These are phyloP conservation scores for Podila clonocystis DNA, from an alignment of 192 early-diverging fungal genomes.

Conservation along the genomic window DNA sequence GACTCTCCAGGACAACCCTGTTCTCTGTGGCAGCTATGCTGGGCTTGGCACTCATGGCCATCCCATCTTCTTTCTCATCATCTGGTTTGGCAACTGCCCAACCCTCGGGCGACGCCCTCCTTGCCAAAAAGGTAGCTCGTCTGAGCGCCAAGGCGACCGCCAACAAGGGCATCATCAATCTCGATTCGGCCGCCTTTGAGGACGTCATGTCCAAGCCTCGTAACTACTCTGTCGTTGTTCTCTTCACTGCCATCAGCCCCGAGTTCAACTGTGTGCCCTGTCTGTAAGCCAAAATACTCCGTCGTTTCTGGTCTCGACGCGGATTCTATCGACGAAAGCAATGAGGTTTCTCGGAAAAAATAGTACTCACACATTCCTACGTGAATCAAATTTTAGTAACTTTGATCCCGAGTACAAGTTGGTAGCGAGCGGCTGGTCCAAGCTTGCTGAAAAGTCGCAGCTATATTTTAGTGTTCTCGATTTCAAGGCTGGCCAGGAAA, in stretches of 20 bases:
- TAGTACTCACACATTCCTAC: background rate
- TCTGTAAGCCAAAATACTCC: slow-evolving; percentile 56
- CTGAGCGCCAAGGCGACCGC: slow-evolving; percentile 22
- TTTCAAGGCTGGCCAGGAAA: slow-evolving; percentile 66
- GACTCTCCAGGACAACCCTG: slow-evolving; percentile 23
- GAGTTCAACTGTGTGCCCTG: slow-evolving; percentile 78
- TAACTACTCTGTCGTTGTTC: slow-evolving; percentile 73
- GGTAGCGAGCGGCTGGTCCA: slow-evolving; percentile 64
- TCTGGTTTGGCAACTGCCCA: slow-evolving; percentile 14
- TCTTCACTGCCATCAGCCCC: slow-evolving; percentile 72
- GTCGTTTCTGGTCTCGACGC: background rate
- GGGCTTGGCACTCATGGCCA: slow-evolving; percentile 3
- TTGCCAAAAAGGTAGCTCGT: slow-evolving; percentile 29
- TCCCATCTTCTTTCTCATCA: slow-evolving; percentile 8
- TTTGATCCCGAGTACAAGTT: slow-evolving; percentile 75
- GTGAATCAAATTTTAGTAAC: slow-evolving; percentile 54
- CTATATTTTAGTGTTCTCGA: slow-evolving; percentile 75
- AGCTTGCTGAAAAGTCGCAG: slow-evolving; percentile 42
- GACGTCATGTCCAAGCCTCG: slow-evolving; percentile 67
- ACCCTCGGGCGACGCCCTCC: slow-evolving; percentile 6
- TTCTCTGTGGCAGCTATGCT: slow-evolving; percentile 13
- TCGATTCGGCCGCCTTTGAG: slow-evolving; percentile 67
- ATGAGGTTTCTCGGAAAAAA: background rate
- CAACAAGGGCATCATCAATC: slow-evolving; percentile 56
- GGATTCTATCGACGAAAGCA: background rate